Base-by-base conservation (phyloP, 768 basidiomycete species). In the Thelephora ganbajun region DNA sequence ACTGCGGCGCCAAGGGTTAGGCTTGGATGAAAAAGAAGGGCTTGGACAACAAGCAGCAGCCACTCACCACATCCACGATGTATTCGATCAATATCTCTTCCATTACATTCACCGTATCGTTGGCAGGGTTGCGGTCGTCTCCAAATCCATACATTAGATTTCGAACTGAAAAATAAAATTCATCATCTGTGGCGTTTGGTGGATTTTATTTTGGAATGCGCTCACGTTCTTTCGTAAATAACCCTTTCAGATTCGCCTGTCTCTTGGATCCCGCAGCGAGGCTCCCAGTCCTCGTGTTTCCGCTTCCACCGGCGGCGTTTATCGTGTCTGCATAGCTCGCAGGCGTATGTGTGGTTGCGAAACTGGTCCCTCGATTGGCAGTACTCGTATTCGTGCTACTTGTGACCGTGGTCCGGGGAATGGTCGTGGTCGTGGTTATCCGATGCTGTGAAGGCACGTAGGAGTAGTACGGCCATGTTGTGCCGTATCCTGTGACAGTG, bases 131-230 rank as follows among this genome's bases (percentile, higher is more conserved):
- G 13, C 83, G 72, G 59, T 90, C 89, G 60, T 96, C 91, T 11
- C 91, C 91, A 63, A 94, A 96, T 23, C 87, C 90, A 58, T 90
- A 93, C 89, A 91, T 90, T 45, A 92, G 66, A 51, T 73, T 85
- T 55, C 81, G 79, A 50, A 92, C 89, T 89, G 55, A 46, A 48
- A 48, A 42, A 48, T n/a, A 53, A 50, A 23, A 26, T 22, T 22
- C 44, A 45, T 46, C 30, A 46, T 14, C 14, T 48, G 47, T 53
- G 13, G n/a, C 9, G 23, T 42, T 51, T 45, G 39, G 48, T 51
- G 16, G 46, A 44, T 33, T 20, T 33, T 16, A 26, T 33, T 19
- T n/a, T n/a, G n/a, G n/a, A n/a, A n/a, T n/a, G 39, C 14, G 68
- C 86, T 63, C 57, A 87, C 86, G 63, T 65, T 90, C 86, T 75